Evolutionary conservation across 768 basidiomycete genomes (phyloP).

Genomic region (Leccinellum rugosiceps): DNA sequence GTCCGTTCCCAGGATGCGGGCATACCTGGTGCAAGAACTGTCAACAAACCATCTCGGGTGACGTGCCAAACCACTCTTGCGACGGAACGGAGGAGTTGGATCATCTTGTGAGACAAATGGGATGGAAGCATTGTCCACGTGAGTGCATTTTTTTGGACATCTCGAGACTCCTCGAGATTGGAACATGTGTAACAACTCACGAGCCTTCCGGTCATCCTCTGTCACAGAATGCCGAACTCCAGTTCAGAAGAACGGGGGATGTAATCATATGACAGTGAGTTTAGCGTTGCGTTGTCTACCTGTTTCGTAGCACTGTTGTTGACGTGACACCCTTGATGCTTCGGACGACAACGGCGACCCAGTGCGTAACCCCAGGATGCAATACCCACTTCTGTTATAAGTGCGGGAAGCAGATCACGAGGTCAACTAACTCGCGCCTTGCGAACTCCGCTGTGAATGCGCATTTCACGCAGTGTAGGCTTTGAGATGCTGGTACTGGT

Average conservation of each 20-base stretch:
- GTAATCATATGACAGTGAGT: conserved; percentile 60
- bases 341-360: neutral
- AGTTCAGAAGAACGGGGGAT: conserved; percentile 51
- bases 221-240: conserved; percentile 41
- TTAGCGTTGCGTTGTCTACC: neutral
- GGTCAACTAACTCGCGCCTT: conserved; percentile 29
- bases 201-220: neutral
- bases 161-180: neutral
- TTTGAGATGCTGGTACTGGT: conserved; percentile 3
- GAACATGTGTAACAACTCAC: neutral
- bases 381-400: conserved; percentile 55
- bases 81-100: conserved; percentile 54
- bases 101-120: conserved; percentile 44
- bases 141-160: conserved; percentile 9
- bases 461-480: conserved; percentile 35
- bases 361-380: conserved; percentile 54
- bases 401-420: conserved; percentile 48
- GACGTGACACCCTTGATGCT: neutral
- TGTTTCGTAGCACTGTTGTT: neutral
- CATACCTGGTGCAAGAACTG: conserved; percentile 62
- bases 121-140: conserved; percentile 67
- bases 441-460: conserved; percentile 30
- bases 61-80: conserved; percentile 48
- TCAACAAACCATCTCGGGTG: conserved; percentile 34
- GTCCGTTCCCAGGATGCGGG: conserved; percentile 47